Evolutionary conservation across 768 basidiomycete genomes (phyloP).

Genomic region (Termitomyces sp.): DNA sequence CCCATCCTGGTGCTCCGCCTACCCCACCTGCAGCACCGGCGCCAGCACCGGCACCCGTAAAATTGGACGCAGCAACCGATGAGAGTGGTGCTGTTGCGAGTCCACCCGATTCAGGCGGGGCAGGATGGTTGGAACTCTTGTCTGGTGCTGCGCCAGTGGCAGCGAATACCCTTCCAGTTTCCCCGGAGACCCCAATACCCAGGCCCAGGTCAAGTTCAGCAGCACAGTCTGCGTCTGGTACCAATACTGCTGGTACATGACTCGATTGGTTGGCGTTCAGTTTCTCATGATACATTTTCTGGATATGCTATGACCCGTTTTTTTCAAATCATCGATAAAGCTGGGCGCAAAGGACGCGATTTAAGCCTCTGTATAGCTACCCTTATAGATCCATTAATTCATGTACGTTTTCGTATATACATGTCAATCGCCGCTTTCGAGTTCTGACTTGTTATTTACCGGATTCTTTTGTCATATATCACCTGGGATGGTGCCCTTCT

Average conservation of each 20-base stretch:
- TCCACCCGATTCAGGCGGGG: background rate
- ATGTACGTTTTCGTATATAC: background rate
- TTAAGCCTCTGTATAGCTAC: background rate
- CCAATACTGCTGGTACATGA: background rate
- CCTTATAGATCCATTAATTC: background rate
- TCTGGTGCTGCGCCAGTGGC: background rate
- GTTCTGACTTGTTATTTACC: background rate
- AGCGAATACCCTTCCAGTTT: background rate
- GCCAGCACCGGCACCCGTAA: background rate
- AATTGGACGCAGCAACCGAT: background rate
- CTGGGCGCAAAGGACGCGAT: background rate
- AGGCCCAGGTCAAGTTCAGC: background rate
- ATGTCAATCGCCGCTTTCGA: background rate
- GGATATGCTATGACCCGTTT: background rate
- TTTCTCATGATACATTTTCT: background rate
- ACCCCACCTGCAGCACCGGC: background rate
- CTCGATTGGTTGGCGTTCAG: background rate
- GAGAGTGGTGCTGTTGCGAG: background rate
- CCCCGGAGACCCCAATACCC: background rate
- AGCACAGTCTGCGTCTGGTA: background rate
- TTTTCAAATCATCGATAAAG: background rate
- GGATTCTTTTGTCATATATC: background rate
- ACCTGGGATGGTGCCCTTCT: too few relatives aligned
- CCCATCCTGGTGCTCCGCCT: background rate
- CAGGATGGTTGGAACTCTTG: conserved; percentile 11